Base-by-base conservation (phyloP, 2,329 filamentous ascomycete genomes). In the Pestalotiopsis sp. region DNA sequence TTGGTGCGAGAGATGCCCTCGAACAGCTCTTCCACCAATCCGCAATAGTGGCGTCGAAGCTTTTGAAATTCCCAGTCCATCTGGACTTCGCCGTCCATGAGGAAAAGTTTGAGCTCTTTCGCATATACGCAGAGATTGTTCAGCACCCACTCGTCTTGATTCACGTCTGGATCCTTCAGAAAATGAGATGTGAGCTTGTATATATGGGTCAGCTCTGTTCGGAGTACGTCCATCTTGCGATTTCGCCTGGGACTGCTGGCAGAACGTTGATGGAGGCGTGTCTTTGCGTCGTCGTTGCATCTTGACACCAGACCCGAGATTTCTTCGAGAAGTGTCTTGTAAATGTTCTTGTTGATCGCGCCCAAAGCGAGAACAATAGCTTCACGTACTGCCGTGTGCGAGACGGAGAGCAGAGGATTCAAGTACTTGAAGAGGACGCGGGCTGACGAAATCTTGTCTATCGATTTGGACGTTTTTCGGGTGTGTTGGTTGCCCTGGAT, bases 101-200 rank as follows among this genome's bases (percentile, higher is more conserved):
- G 83, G 76, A 98, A 99, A 0, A 98, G 87, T 68, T 97, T 94
- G 44, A 99, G 83, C 70, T 98, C 95, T 75, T 94, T 97, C 0
- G 94, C 92, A 73, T 98, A 98, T 1, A 90, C 90, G 59, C 97
- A 91, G 48, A 99, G 87, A 71, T 97, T 98, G 70, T 89, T 91
- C 59, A 99, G 82, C 57, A 98, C 92, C 89, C 94, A 98, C 70
- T 97, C 94, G 72, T 97, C 93, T 68, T 92, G 89, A 76, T 92
- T 93, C 4, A 97, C 88, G 61, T 93, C 90, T 0, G 91, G 84
- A 57, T 93, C 87, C 70, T 92, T 91, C 48, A 99, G 82, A 72
- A 98, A 97, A 74, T 94, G 92, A 0, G 94, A 94, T 0, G 95
- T 98, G 44, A 98, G 84, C 77, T 97, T 95, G 80, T 98, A 98